Conservation (phyloP, 768 basidiomycete species). For the Mycena haematopus region DNA sequence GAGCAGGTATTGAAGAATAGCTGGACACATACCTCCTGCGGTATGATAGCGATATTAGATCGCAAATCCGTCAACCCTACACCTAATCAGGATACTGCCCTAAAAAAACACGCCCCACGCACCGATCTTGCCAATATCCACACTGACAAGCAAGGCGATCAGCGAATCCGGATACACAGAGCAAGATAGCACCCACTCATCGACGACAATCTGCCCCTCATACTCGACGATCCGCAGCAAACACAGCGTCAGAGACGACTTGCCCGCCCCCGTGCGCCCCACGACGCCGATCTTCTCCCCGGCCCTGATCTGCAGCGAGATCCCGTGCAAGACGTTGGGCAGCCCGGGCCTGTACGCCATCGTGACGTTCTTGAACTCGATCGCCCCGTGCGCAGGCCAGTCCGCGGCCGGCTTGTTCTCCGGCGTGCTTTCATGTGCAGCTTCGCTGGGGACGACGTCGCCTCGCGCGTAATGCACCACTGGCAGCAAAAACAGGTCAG, state of each 20-base stretch:
- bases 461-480: slow-evolving; percentile 61
- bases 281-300: slow-evolving; percentile 84
- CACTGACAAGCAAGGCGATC: not conserved
- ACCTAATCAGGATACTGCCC: not conserved
- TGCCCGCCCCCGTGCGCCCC: slow-evolving; percentile 67
- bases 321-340: slow-evolving; percentile 70
- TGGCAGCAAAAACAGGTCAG: slow-evolving; percentile 22
- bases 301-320: slow-evolving; percentile 60
- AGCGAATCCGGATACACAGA: not conserved
- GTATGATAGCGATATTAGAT: slow-evolving; percentile 66
- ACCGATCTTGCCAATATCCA: not conserved
- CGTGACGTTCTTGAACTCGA: slow-evolving; percentile 64
- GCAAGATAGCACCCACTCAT: not conserved
- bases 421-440: not conserved
- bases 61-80: slow-evolving; percentile 59
- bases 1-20: no score
- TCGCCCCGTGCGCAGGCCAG: slow-evolving; percentile 30
- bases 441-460: slow-evolving; percentile 45
- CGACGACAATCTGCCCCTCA: not conserved
- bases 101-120: not conserved
- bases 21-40: slow-evolving; percentile 60
- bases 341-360: slow-evolving; percentile 74
- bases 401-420: not conserved
- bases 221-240: not conserved
- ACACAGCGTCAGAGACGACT: slow-evolving; percentile 64